Percentiles rank a stretch among this genome's conserved stretches.
These are phyloP conservation scores for Capsella bursapastoris DNA, from an alignment of 345 rosid species.

Conservation along the genomic window DNA sequence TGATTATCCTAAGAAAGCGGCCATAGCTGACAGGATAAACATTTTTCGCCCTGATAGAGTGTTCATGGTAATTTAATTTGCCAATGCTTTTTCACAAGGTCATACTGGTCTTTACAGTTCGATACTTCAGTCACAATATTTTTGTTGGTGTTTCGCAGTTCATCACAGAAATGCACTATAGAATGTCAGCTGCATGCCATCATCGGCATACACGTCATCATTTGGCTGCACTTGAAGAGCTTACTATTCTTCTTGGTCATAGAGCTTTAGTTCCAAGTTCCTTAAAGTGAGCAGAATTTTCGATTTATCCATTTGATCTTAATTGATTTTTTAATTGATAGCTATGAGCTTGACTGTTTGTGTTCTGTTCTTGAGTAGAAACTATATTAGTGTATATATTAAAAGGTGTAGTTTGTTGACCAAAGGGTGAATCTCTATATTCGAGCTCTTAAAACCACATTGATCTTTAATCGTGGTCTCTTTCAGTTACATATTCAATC, in stretches of 20 bases:
- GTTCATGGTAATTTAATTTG: slow-evolving; percentile 67
- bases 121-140: slow-evolving; percentile 24
- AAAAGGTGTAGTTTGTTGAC: slow-evolving; percentile 22
- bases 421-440: slow-evolving; percentile 6
- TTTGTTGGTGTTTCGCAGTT: slow-evolving; percentile 59
- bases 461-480: slow-evolving; percentile 38
- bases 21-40: slow-evolving; percentile 75
- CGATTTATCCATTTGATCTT: slow-evolving; percentile 10
- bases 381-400: slow-evolving; percentile 5
- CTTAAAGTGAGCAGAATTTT: slow-evolving; percentile 59
- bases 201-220: slow-evolving; percentile 78
- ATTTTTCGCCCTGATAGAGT: slow-evolving; percentile 92
- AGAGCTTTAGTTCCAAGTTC: slow-evolving; percentile 84
- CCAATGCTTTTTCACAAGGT: slow-evolving; percentile 6
- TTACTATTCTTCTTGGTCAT: slow-evolving; percentile 69
- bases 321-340: slow-evolving; percentile 8
- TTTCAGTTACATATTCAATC: slow-evolving; percentile 84
- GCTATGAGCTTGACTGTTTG: slow-evolving; percentile 27
- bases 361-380: slow-evolving; percentile 22
- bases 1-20: slow-evolving; percentile 48
- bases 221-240: slow-evolving; percentile 84
- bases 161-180: slow-evolving; percentile 81
- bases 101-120: background rate
- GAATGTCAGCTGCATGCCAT: slow-evolving; percentile 72
- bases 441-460: background rate